phyloP scores from a whole-genome alignment of 768 basidiomycete species.

The Tulasnella sp. region DNA sequence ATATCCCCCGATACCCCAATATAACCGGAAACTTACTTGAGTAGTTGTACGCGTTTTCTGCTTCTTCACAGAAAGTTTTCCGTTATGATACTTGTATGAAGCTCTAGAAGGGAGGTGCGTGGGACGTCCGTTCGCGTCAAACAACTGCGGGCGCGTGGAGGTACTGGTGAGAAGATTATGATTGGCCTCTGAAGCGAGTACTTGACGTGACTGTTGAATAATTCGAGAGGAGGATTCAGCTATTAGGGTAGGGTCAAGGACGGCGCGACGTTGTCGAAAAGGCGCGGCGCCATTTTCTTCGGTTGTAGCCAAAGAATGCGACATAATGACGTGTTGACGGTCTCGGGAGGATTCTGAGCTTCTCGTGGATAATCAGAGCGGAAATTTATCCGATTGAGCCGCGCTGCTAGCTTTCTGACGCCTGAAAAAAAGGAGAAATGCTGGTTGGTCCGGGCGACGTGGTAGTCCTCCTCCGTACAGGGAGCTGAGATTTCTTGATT shows the following conservation, averaged over 20 bases:
- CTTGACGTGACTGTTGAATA: not conserved
- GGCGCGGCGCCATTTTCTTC: not conserved
- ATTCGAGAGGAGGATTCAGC: not conserved
- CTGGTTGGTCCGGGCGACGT: not conserved
- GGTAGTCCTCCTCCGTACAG: not conserved
- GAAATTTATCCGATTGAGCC: not conserved
- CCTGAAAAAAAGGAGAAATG: not conserved
- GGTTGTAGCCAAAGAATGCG: not conserved
- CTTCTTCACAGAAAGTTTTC: not conserved
- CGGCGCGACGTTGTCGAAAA: not conserved
- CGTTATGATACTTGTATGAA: not conserved
- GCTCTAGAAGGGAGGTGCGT: not conserved
- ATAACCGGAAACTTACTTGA: not conserved
- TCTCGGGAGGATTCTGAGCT: not conserved
- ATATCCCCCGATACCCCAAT: not conserved
- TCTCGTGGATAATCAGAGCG: not conserved
- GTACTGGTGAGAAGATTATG: not conserved
- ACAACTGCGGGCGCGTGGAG: not conserved
- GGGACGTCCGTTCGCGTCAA: not conserved
- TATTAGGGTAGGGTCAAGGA: not conserved
- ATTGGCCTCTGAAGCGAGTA: not conserved
- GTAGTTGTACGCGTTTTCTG: not conserved
- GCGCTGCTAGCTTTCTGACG: not conserved
- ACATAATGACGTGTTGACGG: not conserved
- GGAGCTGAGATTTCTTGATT: not conserved